phyloP scores from a whole-genome alignment of 2,329 filamentous ascomycete species.

The Xylariaceae sp. region DNA sequence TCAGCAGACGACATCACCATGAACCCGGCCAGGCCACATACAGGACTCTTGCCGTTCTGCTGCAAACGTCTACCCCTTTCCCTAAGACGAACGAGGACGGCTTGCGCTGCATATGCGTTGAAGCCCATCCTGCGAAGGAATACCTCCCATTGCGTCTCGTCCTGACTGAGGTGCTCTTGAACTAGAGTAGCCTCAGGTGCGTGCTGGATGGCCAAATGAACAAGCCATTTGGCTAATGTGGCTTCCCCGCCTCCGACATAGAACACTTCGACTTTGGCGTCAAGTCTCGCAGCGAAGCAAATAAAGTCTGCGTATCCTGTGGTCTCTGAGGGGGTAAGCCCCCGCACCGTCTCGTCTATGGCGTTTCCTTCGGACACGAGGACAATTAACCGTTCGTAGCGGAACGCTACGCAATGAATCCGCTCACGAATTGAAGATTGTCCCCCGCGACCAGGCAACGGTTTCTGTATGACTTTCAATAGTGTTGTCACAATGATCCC shows the following conservation, averaged over 20 bases:
- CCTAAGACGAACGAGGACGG: constrained; percentile 48
- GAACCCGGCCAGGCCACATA: constrained; percentile 48
- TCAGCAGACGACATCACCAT: constrained; percentile 49
- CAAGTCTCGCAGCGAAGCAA: constrained; percentile 41
- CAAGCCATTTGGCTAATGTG: constrained; percentile 50
- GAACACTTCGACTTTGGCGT: constrained; percentile 36
- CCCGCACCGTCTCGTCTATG: constrained; percentile 37
- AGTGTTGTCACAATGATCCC: constrained; percentile 67
- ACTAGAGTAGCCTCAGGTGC: constrained; percentile 25
- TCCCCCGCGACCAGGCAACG: constrained; percentile 55
- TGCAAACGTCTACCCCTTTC: constrained; percentile 23
- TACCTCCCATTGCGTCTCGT: constrained; percentile 62
- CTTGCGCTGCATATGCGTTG: constrained; percentile 67
- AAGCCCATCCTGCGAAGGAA: constrained; percentile 61
- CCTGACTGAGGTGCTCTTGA: constrained; percentile 38
- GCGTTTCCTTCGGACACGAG: constrained; percentile 55
- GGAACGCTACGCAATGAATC: constrained; percentile 45
- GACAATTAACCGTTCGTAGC: constrained; percentile 64
- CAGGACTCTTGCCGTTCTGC: constrained; percentile 12
- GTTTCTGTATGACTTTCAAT: constrained; percentile 65
- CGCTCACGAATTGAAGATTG: constrained; percentile 48
- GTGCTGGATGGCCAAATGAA: constrained; percentile 45
- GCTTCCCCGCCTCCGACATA: constrained; percentile 47
- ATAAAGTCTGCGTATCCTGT: constrained; percentile 45
- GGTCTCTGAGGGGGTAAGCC: constrained; percentile 38